Evolutionary conservation across 23 red algal species (phyloP), one percentile per base, ranked within the genome.

Genomic region (Agarophyton chilense): DNA sequence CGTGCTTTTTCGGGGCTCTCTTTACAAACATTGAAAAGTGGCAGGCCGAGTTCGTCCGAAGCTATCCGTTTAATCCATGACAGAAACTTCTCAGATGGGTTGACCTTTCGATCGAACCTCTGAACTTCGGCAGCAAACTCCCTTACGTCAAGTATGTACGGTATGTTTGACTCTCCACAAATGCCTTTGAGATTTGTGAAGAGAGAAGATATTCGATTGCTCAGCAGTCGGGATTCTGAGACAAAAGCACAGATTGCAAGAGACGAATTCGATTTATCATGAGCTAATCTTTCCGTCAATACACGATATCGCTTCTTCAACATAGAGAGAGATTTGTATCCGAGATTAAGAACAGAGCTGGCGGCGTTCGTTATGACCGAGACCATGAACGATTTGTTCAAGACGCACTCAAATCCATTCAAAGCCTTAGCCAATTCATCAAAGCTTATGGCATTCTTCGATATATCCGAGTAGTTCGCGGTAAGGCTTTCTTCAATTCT

Each of bases 361-460:
- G 56, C 34, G 10, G 72, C 52, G 9, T 79, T 55, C 14, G 70
- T 53, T 22, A 89, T 55, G 13, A 53, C 70, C 16, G 71, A 78
- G 33, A 49, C 40, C 72, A 89, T 89, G 72, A 89, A 89, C 38
- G 73, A 53, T 34, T 89, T 89, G 22, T 66, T 66, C 11, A 89
- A 10, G 22, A 89, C 34, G 46, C 70, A 63, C 13, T 36, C 24
- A 60, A 89, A 78, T 43, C 63, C 63, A 31, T 61, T 60, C 31
- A 89, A 47, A 8, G 50, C 65, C 25, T 0, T 17, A 44, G 85
- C 67, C 36, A 89, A 35, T 18, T 66, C 47, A 8, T 39, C 21
- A 44, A 71, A 52, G 63, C 25, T 70, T 17, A 18, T 52, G 22
- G 47, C 82, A 39, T 68, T 89, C 33, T 89, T 44, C 36, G 55